Base-by-base conservation (phyloP, 192 early-diverging fungal genomes). In the Chytriomyces hyalinus region DNA sequence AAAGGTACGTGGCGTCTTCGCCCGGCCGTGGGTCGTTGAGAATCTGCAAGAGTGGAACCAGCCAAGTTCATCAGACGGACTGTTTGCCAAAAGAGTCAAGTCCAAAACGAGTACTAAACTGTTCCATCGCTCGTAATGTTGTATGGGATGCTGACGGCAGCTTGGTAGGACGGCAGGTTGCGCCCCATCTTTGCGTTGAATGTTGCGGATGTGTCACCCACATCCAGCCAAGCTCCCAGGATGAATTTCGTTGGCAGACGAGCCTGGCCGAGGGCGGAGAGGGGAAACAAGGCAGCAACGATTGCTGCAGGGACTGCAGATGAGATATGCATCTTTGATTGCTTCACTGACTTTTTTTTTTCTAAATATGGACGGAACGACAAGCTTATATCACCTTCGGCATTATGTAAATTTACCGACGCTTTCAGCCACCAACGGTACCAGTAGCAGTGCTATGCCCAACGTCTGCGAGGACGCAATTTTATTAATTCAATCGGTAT, bases 111-210 rank as follows among this genome's bases (percentile, higher is more conserved):
- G 36, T 36, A 36, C 36, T 36, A 36, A 36, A 36, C 36, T 36
- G 4, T 57, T 57, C 13, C 53, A n/a, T 20, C 53, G 53, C 20
- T 57, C 20, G 46, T 48, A n/a, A 47, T 22, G n/a, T 43, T 48
- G 66, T 67, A 67, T 11, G 66, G 66, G 22, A 67, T 67, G 9
- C 43, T 46, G 28, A 67, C 36, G 43, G 24, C 66, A 44, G 66
- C 26, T 47, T 67, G 43, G 66, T 47, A 67, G 11, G 66, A 45
- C 4, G 66, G 28, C 22, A 67, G 28, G 5, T 47, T 28, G 28
- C 45, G 66, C 24, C 66, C 66, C 24, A 67, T 20, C 22, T 46
- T 26, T 7, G 24, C 13, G 66, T 67, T 67, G 66, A 67, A 67
- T 2, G 43, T n/a, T 9, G 24, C 44, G 9, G 66, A 7, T 11